These are phyloP conservation scores for Gentiana straminea DNA, from an alignment of 257 asterid genomes.

Conservation along the genomic window DNA sequence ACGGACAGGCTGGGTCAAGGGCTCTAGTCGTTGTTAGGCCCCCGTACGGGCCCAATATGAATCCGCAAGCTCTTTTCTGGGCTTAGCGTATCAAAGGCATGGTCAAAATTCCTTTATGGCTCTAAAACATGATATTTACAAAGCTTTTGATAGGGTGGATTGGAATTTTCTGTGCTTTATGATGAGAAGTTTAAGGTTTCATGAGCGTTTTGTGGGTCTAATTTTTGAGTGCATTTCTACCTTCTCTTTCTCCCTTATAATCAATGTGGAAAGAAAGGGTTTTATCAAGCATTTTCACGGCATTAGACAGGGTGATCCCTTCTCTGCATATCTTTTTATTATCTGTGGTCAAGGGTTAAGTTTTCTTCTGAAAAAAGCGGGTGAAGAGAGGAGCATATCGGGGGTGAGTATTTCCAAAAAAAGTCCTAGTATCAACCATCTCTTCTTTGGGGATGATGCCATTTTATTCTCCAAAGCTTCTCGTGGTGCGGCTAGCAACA, in stretches of 20 bases:
- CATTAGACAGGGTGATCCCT: conserved; percentile 1
- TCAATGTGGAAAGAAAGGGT: neutral
- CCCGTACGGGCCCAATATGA: too few species aligned
- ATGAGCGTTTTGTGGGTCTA: neutral
- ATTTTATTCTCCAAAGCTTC: neutral
- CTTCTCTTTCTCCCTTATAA: neutral
- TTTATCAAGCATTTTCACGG: neutral
- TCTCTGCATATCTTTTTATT: neutral
- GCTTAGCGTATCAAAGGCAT: too few species aligned
- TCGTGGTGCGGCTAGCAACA: neutral
- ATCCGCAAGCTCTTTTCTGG: too few species aligned
- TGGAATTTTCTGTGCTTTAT: neutral
- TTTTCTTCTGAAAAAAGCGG: neutral
- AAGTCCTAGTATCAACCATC: neutral
- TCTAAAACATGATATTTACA: neutral
- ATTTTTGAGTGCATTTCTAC: neutral
- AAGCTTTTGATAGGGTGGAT: neutral
- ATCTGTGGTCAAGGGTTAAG: neutral
- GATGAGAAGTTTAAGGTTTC: neutral
- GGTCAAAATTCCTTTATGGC: too few species aligned
- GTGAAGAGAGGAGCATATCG: neutral
- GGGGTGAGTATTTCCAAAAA: neutral
- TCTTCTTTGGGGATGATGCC: neutral
- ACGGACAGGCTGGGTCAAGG: too few species aligned
- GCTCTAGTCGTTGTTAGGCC: too few species aligned